Evolutionary conservation across 192 early-diverging fungal genomes (phyloP), one percentile per base, ranked within the genome.

Genomic region (Lunasporangiospora selenospora): DNA sequence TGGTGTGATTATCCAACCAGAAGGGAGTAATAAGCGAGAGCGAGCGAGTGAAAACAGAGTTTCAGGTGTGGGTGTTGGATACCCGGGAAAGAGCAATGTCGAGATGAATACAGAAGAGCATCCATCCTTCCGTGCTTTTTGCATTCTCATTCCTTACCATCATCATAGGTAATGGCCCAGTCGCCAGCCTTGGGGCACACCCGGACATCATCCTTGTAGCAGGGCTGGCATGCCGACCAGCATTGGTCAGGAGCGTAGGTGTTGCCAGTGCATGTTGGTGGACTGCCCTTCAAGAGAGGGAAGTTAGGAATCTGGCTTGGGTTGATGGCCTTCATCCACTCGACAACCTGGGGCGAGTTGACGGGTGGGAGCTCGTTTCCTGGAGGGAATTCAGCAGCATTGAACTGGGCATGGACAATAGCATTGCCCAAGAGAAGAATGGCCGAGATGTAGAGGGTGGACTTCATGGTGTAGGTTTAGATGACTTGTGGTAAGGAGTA

Each of bases 81-180:
- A n/a, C n/a, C n/a, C n/a, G n/a, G n/a, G n/a, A n/a, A n/a, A n/a
- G n/a, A n/a, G n/a, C n/a, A n/a, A n/a, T n/a, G n/a, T n/a, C n/a
- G n/a, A n/a, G n/a, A n/a, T n/a, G n/a, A n/a, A n/a, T n/a, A n/a
- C n/a, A 51, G 39, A 41, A 4, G 3, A 5, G 19, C 16, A 13
- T 18, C 13, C 19, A 18, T 29, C 26, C n/a, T 15, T 47, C 2
- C 18, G 26, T 46, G 44, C 30, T 16, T 19, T 47, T 47, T 47
- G 45, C 1, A 47, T 47, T 61, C 46, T 53, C 50, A 26, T 27
- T 77, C 53, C 36, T 78, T 82, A 47, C 84, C 83, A 51, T 85
- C 83, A 31, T 82, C 83, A 53, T 66, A 85, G 12, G 83, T 85
- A 12, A 83, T 30, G 37, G 77, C 81, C 81, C 84, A 85, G 51